phyloP scores from a whole-genome alignment of 805 yeast species.

The Kodamaea sagamina region DNA sequence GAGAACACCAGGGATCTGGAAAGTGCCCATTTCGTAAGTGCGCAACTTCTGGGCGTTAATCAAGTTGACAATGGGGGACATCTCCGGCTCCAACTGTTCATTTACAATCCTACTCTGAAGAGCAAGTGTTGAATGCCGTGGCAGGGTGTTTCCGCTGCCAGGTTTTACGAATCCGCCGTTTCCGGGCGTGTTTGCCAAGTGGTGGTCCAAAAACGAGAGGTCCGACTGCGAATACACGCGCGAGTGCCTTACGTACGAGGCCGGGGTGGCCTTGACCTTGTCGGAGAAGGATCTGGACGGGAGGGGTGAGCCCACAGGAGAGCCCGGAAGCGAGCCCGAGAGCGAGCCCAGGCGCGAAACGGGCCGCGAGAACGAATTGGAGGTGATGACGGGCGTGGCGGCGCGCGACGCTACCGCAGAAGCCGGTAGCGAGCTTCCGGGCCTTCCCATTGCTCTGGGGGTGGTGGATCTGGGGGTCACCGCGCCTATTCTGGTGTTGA shows the following conservation, averaged over 20 bases:
- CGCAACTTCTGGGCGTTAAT: slow-evolving; percentile 70
- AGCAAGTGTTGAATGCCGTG: slow-evolving; percentile 15
- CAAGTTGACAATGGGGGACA: slow-evolving; percentile 70
- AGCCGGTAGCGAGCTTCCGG: not conserved
- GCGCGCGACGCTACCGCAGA: slow-evolving; percentile 2
- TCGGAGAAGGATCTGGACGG: slow-evolving; percentile 28
- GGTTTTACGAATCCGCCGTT: not conserved
- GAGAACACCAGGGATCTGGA: slow-evolving; percentile 33
- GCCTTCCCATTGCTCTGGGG: not conserved
- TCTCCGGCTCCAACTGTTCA: slow-evolving; percentile 55
- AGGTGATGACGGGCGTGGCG: not conserved
- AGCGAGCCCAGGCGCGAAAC: not conserved
- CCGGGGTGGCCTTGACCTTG: slow-evolving; percentile 34
- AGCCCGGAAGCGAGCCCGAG: not conserved
- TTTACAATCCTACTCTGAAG: slow-evolving; percentile 21
- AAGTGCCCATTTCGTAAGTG: slow-evolving; percentile 56
- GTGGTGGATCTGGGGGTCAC: not conserved
- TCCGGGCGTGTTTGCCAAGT: slow-evolving; percentile 14
- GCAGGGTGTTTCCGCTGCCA: slow-evolving; percentile 10
- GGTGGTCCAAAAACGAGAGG: slow-evolving; percentile 13
- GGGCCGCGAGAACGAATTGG: too few species aligned
- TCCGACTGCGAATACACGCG: slow-evolving; percentile 23
- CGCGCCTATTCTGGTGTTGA: slow-evolving; percentile 5
- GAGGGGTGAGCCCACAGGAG: slow-evolving; percentile 8
- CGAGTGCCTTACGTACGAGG: slow-evolving; percentile 36